Conservation (phyloP, 129 eudicot species). For the Artemisia annua region DNA sequence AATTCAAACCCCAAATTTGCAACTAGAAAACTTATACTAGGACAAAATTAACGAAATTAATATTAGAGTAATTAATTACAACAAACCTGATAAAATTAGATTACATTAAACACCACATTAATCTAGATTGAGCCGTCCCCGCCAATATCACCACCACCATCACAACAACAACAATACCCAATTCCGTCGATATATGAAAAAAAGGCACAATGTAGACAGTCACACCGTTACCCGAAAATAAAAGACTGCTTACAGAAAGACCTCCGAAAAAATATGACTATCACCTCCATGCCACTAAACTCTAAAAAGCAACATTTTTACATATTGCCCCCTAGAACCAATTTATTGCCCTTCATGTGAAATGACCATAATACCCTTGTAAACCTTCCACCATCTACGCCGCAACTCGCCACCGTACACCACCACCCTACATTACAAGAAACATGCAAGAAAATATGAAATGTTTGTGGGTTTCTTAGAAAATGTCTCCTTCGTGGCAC, state of each 20-base stretch:
- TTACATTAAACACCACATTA: slow-evolving; percentile 26
- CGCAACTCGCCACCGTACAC: not conserved
- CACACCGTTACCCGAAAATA: not conserved
- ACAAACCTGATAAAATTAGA: slow-evolving; percentile 18
- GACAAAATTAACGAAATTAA: not conserved
- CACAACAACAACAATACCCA: not conserved
- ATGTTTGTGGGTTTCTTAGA: not conserved
- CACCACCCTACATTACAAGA: slow-evolving; percentile 1
- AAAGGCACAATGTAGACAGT: too few species aligned
- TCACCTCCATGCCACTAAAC: too few species aligned
- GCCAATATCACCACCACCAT: slow-evolving; percentile 40
- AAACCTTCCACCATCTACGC: slow-evolving; percentile 13
- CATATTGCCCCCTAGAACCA: not conserved
- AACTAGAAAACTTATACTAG: not conserved
- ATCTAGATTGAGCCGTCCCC: slow-evolving; percentile 46
- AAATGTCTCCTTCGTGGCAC: slow-evolving; percentile 12
- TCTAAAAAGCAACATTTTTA: not conserved
- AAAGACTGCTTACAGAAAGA: too few species aligned
- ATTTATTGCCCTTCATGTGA: slow-evolving; percentile 3
- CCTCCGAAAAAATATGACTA: too few species aligned
- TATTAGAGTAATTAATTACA: not conserved
- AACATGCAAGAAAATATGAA: slow-evolving; percentile 4
- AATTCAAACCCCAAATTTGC: slow-evolving; percentile 15
- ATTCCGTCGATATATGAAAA: not conserved
- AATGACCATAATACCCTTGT: slow-evolving; percentile 27